Conservation (phyloP, 108 stramenopile genomes). For the Cyclotella distinguenda region DNA sequence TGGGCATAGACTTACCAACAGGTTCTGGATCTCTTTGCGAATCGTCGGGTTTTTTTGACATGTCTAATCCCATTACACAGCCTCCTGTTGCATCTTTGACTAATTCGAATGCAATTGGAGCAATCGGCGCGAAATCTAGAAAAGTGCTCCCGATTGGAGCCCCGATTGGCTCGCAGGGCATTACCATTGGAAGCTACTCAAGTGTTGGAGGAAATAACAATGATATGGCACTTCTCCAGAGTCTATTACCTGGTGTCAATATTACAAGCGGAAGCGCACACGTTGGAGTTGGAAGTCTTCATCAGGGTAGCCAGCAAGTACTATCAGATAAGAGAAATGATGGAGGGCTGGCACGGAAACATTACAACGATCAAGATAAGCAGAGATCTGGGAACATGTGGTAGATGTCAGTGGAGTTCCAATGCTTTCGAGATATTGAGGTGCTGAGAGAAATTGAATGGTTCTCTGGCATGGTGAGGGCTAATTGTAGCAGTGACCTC, state of each 20-base stretch:
- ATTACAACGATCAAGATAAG: slow-evolving; percentile 25
- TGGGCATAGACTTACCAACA: slow-evolving; percentile 80
- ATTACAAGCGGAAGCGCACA: slow-evolving; percentile 42
- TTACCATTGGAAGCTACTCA: slow-evolving; percentile 58
- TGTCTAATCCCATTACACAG: too few relatives aligned
- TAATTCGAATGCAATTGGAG: slow-evolving; percentile 42
- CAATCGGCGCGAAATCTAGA: slow-evolving; percentile 55
- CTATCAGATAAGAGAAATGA: slow-evolving; percentile 28
- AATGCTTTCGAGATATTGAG: background rate
- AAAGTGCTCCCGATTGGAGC: slow-evolving; percentile 53
- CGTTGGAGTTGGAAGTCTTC: slow-evolving; percentile 38
- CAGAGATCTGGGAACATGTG: slow-evolving; percentile 36
- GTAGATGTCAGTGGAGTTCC: slow-evolving; percentile 6
- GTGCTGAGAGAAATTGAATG: background rate
- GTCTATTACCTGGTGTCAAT: slow-evolving; percentile 76
- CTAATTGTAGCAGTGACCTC: too few relatives aligned
- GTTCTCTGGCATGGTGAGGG: background rate
- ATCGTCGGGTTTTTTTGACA: slow-evolving; percentile 17
- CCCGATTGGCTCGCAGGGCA: slow-evolving; percentile 48
- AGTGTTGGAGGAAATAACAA: slow-evolving; percentile 46
- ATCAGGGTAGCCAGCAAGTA: slow-evolving; percentile 13
- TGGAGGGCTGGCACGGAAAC: slow-evolving; percentile 19
- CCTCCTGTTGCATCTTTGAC: slow-evolving; percentile 16
- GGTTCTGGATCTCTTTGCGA: slow-evolving; percentile 78
- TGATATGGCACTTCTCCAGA: slow-evolving; percentile 86